These are phyloP conservation scores for Bipolaris victoriae DNA, from an alignment of 2,329 filamentous ascomycete species.

Conservation along the genomic window DNA sequence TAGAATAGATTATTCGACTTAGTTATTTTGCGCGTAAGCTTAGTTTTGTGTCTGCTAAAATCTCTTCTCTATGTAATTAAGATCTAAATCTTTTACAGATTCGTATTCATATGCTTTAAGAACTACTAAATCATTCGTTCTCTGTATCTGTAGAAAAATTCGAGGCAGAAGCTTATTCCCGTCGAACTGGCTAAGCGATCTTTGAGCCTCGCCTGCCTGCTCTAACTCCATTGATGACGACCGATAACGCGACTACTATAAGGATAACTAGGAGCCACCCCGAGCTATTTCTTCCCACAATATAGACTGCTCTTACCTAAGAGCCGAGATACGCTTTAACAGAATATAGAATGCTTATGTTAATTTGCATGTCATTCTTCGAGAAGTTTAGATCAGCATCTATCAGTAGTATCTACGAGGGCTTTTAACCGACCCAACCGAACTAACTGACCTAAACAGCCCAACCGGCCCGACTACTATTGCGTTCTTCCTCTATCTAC, in stretches of 20 bases:
- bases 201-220: slow-evolving; percentile 2
- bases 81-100: slow-evolving; percentile 9
- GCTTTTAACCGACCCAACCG: background rate
- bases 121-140: slow-evolving; percentile 2
- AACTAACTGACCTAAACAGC: no score
- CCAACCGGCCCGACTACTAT: background rate
- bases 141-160: slow-evolving; percentile 3
- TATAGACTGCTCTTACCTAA: slow-evolving; percentile 10
- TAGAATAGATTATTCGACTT: slow-evolving; percentile 3
- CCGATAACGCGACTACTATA: slow-evolving; percentile 1
- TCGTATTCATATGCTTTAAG: slow-evolving; percentile 5
- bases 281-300: slow-evolving; percentile 9
- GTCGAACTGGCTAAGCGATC: slow-evolving; percentile 6
- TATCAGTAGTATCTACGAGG: background rate
- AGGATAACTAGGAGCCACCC: background rate
- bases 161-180: background rate
- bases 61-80: slow-evolving; percentile 8
- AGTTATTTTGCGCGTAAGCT: slow-evolving; percentile 1
- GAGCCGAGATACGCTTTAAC: slow-evolving; percentile 10
- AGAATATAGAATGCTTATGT: slow-evolving; percentile 6
- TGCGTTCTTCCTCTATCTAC: slow-evolving; percentile 7
- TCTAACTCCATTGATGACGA: slow-evolving; percentile 10
- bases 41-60: slow-evolving; percentile 9
- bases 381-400: background rate
- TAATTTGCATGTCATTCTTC: slow-evolving; percentile 9